Evolutionary conservation across 495 filamentous ascomycete genomes (phyloP).

Genomic region (Astrothelium subdiscretum): DNA sequence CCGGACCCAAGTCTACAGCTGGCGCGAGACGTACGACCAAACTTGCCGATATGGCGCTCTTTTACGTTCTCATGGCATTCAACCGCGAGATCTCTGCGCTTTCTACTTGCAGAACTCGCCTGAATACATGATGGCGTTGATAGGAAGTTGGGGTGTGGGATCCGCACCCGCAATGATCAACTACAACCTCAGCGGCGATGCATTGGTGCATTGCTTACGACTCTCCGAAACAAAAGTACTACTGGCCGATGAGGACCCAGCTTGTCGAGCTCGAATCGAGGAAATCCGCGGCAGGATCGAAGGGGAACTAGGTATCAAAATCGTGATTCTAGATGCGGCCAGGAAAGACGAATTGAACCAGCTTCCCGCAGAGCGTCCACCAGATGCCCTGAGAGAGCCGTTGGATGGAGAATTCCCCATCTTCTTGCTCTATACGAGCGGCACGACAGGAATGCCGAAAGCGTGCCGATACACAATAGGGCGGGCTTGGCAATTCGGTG

Average conservation of each 20-base stretch:
- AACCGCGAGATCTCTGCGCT: conserved; percentile 49
- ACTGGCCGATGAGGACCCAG: conserved; percentile 53
- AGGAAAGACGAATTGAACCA: conserved; percentile 38
- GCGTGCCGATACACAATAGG: neutral
- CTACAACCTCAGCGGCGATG: conserved; percentile 54
- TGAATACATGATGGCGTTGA: conserved; percentile 52
- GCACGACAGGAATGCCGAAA: conserved; percentile 50
- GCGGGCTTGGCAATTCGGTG: neutral
- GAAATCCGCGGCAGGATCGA: conserved; percentile 38
- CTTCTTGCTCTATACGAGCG: conserved; percentile 29
- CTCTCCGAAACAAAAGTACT: conserved; percentile 47
- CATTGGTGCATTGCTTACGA: conserved; percentile 57
- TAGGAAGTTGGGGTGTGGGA: conserved; percentile 52
- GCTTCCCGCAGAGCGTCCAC: conserved; percentile 37
- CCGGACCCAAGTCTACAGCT: conserved; percentile 50
- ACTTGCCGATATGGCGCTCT: conserved; percentile 53
- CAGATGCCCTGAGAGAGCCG: conserved; percentile 33
- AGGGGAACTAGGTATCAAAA: conserved; percentile 40
- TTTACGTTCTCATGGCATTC: conserved; percentile 46
- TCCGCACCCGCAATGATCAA: conserved; percentile 62
- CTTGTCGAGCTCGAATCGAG: conserved; percentile 43
- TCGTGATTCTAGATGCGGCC: conserved; percentile 38
- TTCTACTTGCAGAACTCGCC: conserved; percentile 58
- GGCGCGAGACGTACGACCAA: conserved; percentile 41
- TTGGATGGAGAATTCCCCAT: conserved; percentile 10